Conservation (phyloP, 345 rosid species). For the Eucalyptus fibrosa region DNA sequence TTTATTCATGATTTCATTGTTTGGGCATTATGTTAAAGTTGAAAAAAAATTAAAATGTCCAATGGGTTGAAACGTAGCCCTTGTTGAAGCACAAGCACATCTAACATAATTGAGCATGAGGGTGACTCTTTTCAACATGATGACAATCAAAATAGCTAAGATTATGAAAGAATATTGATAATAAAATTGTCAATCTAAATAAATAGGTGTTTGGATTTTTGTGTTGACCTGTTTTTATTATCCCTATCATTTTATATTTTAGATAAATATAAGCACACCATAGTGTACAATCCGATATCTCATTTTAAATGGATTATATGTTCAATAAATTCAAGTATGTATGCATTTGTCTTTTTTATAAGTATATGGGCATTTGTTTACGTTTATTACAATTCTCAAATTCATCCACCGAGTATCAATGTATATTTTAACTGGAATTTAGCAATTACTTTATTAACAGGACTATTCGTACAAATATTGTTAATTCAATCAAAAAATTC, state of each 20-base stretch:
- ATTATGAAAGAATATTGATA: neutral
- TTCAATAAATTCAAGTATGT: fast-evolving
- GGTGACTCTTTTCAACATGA: neutral
- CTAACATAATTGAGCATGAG: neutral
- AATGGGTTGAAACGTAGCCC: neutral
- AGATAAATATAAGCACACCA: neutral
- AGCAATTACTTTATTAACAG: neutral
- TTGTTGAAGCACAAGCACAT: neutral
- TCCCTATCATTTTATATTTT: neutral
- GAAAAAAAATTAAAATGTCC: neutral
- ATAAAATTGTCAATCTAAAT: neutral
- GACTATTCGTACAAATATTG: neutral
- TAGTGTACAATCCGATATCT: neutral
- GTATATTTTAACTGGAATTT: neutral
- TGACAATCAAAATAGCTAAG: too few species aligned
- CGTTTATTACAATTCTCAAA: neutral
- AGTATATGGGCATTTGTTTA: neutral
- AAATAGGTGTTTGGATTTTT: neutral
- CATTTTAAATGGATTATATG: neutral
- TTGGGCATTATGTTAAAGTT: neutral
- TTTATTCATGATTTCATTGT: neutral
- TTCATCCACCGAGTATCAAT: neutral
- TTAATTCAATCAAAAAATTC: neutral
- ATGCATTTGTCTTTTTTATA: neutral
- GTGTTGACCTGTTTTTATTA: neutral